Evolutionary conservation across 2,329 filamentous ascomycete species (phyloP).

Genomic region (Curvularia sp.): DNA sequence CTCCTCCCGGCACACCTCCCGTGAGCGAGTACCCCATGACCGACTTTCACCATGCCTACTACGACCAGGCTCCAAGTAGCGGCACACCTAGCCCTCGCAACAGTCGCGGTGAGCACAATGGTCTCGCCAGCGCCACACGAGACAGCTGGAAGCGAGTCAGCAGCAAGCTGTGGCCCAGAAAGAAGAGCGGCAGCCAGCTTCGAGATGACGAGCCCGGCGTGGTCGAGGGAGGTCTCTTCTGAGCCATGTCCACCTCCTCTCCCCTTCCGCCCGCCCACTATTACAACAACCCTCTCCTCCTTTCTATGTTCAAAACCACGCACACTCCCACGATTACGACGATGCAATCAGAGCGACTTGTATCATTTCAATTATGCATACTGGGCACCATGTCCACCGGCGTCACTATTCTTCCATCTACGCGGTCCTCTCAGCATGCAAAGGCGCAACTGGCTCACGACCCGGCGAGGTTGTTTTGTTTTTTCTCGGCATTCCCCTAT

Average conservation of each 20-base stretch:
- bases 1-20: slow-evolving; percentile 78
- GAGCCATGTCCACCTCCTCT: slow-evolving; percentile 1
- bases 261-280: not conserved
- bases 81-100: slow-evolving; percentile 49
- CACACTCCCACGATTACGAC: slow-evolving; percentile 38
- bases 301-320: slow-evolving; percentile 22
- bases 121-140: slow-evolving; percentile 45
- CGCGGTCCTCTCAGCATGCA: slow-evolving; percentile 30
- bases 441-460: slow-evolving; percentile 42
- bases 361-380: slow-evolving; percentile 42
- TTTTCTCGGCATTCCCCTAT: slow-evolving; percentile 14
- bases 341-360: slow-evolving; percentile 42
- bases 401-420: slow-evolving; percentile 34
- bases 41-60: slow-evolving; percentile 47
- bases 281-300: slow-evolving; percentile 8
- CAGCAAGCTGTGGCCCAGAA: slow-evolving; percentile 52
- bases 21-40: slow-evolving; percentile 61
- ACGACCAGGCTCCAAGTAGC: slow-evolving; percentile 42
- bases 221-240: slow-evolving; percentile 48
- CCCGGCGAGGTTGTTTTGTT: slow-evolving; percentile 36
- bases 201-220: slow-evolving; percentile 48
- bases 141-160: slow-evolving; percentile 52
- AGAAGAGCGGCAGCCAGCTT: slow-evolving; percentile 47
- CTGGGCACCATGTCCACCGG: slow-evolving; percentile 43
- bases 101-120: slow-evolving; percentile 48